phyloP scores from a whole-genome alignment of 2,329 filamentous ascomycete genomes.

The Helicocarpus griseus region DNA sequence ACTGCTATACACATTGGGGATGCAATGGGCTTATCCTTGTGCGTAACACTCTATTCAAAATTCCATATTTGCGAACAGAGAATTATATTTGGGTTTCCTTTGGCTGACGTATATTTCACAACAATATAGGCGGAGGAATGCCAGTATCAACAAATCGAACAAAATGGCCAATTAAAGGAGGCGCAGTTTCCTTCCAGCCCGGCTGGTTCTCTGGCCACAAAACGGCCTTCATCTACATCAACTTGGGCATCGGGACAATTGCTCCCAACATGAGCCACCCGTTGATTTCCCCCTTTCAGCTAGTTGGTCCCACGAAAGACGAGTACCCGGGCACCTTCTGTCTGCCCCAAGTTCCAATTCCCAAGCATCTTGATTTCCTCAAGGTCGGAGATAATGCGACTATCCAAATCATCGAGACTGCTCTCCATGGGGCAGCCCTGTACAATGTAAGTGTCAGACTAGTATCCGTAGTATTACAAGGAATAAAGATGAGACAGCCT shows the following conservation, averaged over 20 bases:
- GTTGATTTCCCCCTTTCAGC: conserved; percentile 72
- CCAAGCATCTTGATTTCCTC: conserved; percentile 59
- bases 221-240: conserved; percentile 77
- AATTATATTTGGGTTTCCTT: neutral
- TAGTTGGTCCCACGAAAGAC: conserved; percentile 69
- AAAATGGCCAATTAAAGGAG: conserved; percentile 80
- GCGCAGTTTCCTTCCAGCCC: conserved; percentile 81
- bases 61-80: no score
- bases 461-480: neutral
- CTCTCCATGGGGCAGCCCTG: conserved; percentile 71
- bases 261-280: conserved; percentile 79
- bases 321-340: conserved; percentile 87
- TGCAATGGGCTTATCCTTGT: conserved; percentile 97
- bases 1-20: conserved; percentile 64
- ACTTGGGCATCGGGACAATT: conserved; percentile 74
- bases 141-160: conserved; percentile 70
- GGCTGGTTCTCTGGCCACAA: conserved; percentile 91
- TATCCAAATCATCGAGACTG: conserved; percentile 77
- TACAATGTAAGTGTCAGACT: conserved; percentile 57
- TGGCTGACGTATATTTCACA: conserved; percentile 6
- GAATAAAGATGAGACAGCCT: neutral
- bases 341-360: conserved; percentile 78
- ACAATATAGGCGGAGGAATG: conserved; percentile 67
- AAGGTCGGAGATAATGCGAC: conserved; percentile 80
- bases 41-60: conserved; percentile 35